A percentile compares a stretch with the other conserved stretches of the same genome.
phyloP scores from a whole-genome alignment of 371 early-diverging fungal genomes.

The Apophysomyces variabilis region DNA sequence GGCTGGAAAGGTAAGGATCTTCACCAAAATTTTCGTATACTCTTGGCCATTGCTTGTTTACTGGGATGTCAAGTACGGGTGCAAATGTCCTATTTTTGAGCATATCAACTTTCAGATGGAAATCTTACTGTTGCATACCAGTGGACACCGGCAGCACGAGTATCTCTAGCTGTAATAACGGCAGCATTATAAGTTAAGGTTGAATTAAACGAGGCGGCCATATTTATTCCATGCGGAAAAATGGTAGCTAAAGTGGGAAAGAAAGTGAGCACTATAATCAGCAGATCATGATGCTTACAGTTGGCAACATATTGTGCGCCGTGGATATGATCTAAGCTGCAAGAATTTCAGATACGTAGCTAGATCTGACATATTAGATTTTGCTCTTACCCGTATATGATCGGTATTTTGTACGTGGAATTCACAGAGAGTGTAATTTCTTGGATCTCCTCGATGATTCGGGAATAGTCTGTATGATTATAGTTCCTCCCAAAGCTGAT shows the following conservation, averaged over 20 bases:
- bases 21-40: conserved; percentile 65
- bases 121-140: conserved; percentile 24
- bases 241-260: conserved; percentile 42
- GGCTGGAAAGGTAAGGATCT: conserved; percentile 62
- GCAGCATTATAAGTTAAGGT: conserved; percentile 52
- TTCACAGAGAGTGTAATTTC: conserved; percentile 35
- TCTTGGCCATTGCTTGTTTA: conserved; percentile 73
- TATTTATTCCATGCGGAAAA: conserved; percentile 57
- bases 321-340: conserved; percentile 66
- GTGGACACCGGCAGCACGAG: conserved; percentile 46
- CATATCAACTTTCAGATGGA: neutral
- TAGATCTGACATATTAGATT: neutral
- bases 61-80: conserved; percentile 66
- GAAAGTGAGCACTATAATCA: neutral
- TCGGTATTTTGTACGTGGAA: conserved; percentile 41
- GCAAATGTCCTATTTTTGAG: conserved; percentile 62
- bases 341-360: neutral
- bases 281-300: conserved; percentile 21
- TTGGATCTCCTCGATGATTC: conserved; percentile 38
- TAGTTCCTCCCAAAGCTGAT: conserved; percentile 32
- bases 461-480: conserved; percentile 32
- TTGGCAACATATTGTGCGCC: conserved; percentile 70
- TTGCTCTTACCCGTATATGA: conserved; percentile 41
- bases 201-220: conserved; percentile 60
- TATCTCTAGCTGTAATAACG: conserved; percentile 52